A percentile compares a stretch with the other conserved stretches of the same genome.
These are phyloP conservation scores for Geranium incanum DNA, from an alignment of 441 rosid genomes.

Conservation along the genomic window DNA sequence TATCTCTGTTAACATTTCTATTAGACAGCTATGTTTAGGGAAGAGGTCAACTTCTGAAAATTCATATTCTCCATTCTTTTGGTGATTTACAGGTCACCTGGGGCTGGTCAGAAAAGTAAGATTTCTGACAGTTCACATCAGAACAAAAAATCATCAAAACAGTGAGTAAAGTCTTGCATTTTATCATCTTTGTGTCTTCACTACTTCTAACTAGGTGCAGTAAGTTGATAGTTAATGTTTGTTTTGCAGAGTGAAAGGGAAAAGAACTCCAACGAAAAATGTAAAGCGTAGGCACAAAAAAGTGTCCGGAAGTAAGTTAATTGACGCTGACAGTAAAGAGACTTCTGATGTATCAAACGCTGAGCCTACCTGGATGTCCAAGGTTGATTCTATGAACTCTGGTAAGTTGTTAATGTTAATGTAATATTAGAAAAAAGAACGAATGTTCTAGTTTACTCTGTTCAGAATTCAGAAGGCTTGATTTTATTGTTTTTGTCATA, in stretches of 20 bases:
- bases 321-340: slow-evolving; percentile 36
- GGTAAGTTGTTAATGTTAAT: slow-evolving; percentile 26
- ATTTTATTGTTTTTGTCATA: not conserved
- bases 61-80: slow-evolving; percentile 10
- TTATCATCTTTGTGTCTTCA: slow-evolving; percentile 15
- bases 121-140: slow-evolving; percentile 30
- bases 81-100: slow-evolving; percentile 44
- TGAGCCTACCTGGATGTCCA: slow-evolving; percentile 25
- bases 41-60: not conserved
- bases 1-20: slow-evolving; percentile 7
- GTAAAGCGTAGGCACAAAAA: slow-evolving; percentile 31
- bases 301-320: slow-evolving; percentile 29
- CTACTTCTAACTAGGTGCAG: slow-evolving; percentile 13
- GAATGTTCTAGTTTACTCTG: not conserved
- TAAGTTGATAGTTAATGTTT: slow-evolving; percentile 17
- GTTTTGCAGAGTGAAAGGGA: slow-evolving; percentile 52
- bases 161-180: slow-evolving; percentile 41
- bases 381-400: slow-evolving; percentile 25
- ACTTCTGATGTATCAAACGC: slow-evolving; percentile 37
- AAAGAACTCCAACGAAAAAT: slow-evolving; percentile 80
- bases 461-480: slow-evolving; percentile 4
- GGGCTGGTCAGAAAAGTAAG: slow-evolving; percentile 34
- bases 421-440: slow-evolving; percentile 1
- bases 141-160: slow-evolving; percentile 39
- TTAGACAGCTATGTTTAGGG: not conserved